A percentile compares a stretch with the other conserved stretches of the same genome.
Conservation (phyloP, 2,329 filamentous ascomycete species). For the Byssochlamys sp. region DNA sequence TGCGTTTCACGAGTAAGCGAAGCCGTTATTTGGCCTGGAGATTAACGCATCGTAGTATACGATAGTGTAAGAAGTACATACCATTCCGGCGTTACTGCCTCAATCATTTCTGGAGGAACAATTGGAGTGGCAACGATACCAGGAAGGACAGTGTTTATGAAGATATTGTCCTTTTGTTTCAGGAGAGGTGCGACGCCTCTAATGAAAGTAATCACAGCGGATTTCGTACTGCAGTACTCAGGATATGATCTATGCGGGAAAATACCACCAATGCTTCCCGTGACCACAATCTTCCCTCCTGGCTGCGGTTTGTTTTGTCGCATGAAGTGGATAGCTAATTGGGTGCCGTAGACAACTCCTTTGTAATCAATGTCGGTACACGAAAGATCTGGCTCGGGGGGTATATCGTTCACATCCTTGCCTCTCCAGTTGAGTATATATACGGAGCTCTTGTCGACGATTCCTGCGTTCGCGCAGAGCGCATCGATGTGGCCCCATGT, state of each 20-base stretch:
- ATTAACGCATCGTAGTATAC: background rate
- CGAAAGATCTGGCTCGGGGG: slow-evolving; percentile 36
- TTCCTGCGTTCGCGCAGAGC: slow-evolving; percentile 44
- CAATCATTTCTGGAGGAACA: slow-evolving; percentile 37
- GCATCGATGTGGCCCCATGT: slow-evolving; percentile 41
- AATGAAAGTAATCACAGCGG: slow-evolving; percentile 37
- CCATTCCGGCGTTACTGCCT: slow-evolving; percentile 25
- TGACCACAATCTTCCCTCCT: slow-evolving; percentile 38
- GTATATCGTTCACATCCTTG: slow-evolving; percentile 24
- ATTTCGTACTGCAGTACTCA: slow-evolving; percentile 45
- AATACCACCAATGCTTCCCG: slow-evolving; percentile 35
- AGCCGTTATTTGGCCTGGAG: background rate
- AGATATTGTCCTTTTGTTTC: slow-evolving; percentile 39
- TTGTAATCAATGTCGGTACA: slow-evolving; percentile 45
- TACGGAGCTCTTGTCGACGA: slow-evolving; percentile 37
- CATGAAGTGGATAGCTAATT: slow-evolving; percentile 47
- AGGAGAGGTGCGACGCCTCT: slow-evolving; percentile 31
- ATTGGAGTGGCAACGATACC: slow-evolving; percentile 40
- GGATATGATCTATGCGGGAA: slow-evolving; percentile 38
- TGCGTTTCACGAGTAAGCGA: slow-evolving; percentile 2
- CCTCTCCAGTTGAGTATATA: slow-evolving; percentile 34
- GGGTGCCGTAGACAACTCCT: slow-evolving; percentile 42
- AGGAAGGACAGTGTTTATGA: slow-evolving; percentile 41
- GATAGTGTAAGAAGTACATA: background rate
- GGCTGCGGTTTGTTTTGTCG: slow-evolving; percentile 34